Percentiles rank a stretch among this genome's conserved stretches.
phyloP scores from a whole-genome alignment of 306 rosid species.

The Luffa acutangula region DNA sequence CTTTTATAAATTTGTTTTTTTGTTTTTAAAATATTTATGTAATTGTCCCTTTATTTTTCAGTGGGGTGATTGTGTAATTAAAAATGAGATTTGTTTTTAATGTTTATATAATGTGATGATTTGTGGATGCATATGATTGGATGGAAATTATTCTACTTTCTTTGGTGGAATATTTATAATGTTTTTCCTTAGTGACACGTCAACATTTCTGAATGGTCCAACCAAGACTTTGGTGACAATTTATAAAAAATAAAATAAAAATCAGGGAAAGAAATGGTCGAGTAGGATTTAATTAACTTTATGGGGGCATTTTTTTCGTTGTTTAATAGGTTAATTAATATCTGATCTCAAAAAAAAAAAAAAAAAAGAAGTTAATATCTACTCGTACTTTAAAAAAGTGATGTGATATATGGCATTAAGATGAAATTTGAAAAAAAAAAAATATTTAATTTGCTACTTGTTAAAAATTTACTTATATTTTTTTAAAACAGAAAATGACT shows the following conservation, averaged over 20 bases:
- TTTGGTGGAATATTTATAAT: neutral
- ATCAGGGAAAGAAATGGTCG: neutral
- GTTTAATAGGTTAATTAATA: neutral
- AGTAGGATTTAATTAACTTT: neutral
- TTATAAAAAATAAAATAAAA: neutral
- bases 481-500: no score
- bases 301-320: neutral
- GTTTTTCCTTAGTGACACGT: neutral
- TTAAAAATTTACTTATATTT: no score
- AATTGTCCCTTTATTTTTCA: neutral
- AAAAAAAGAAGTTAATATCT: neutral
- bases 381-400: neutral
- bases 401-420: neutral
- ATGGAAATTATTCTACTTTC: neutral
- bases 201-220: neutral
- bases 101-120: neutral
- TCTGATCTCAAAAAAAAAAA: neutral
- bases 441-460: neutral
- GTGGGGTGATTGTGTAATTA: slow-evolving; percentile 1
- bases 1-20: neutral
- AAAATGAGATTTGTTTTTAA: neutral
- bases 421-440: neutral
- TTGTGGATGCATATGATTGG: neutral
- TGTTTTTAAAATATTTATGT: neutral
- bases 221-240: neutral